Evolutionary conservation across 2,329 filamentous ascomycete species (phyloP), one percentile per base, ranked within the genome.

Genomic region (Pseudocercospora cruenta): DNA sequence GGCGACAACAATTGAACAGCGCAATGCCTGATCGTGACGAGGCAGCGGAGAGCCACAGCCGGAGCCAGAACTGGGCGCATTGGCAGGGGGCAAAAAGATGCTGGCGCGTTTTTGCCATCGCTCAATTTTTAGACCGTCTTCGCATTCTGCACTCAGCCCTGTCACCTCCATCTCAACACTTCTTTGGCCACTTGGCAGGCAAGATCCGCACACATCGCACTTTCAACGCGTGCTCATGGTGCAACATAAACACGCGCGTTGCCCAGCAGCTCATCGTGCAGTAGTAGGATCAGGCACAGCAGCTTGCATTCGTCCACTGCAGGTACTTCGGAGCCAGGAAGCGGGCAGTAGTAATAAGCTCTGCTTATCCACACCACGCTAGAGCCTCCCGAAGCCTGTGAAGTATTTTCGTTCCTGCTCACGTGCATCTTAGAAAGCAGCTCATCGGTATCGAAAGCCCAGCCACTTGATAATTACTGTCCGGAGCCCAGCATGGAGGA

Each of bases 401-500:
- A 19, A 43, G 39, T 9, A 43, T 43, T 43, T 43, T 43, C 39
- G 39, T 19, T 43, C 39, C 39, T n/a, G n/a, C 16, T 43, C 39
- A 61, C 39, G 26, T 51, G 24, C 33, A 19, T 14, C 24, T 24
- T 16, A 7, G 43, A 24, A 24, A 10, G 9, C 47, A 22, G 47
- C 47, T 8, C 39, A 53, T 19, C 39, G 43, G 7, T 36, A 31
- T 49, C 39, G 22, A 28, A 60, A 16, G 31, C 39, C 58, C 26
- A 39, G 36, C 36, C 36, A 39, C 36, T 39, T 5, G 9, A 33
- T 14, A 39, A 39, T n/a, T n/a, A n/a, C 14, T 43, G 3, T 16
- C 39, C 4, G 3, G 12, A 33, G 39, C 39, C 16, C 66, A 68
- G 55, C n/a, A 94, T 94, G 92, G 91, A 94, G 77, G 88, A 91